Base-by-base conservation (phyloP, 192 early-diverging fungal species). In the Coemansia sp. region DNA sequence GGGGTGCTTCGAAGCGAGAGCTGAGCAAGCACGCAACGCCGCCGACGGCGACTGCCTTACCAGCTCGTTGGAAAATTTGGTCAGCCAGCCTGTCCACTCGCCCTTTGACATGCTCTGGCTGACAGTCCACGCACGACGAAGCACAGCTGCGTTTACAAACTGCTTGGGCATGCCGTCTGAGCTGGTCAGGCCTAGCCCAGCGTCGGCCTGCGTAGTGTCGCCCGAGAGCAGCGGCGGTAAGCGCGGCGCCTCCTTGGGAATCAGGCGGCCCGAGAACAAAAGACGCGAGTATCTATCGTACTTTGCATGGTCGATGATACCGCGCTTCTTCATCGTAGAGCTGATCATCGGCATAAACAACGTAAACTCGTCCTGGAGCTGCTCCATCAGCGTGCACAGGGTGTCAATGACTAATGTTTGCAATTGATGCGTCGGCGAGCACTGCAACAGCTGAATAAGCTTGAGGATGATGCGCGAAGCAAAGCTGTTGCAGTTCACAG, bases 21-120 rank as follows among this genome's bases (percentile, higher is more conserved):
- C 85, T 0, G 90, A 90, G 73, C 96, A 98, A 0, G 97, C 94
- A 32, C 97, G 85, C 11, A 98, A 87, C 3, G 97, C 92, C 50
- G 93, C 91, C 0, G 94, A 95, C 4, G 97, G 94, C 6, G 97
- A 97, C 66, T 98, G 94, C 74, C 94, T 93, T 32, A 98, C 70
- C 65, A 98, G 88, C 70, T 98, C 95, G 28, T 96, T 87, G 67
- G 90, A 91, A 64, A 98, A 87, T 33, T 93, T 86, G 30, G 91
- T 84, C 50, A 98, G 95, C 97, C 97, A 98, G 65, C 92, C 92
- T 35, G 86, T 84, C 94, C 96, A 97, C 66, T 98, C 96, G 58
- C 94, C 94, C 49, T 90, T 92, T 3, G 68, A 55, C 49, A 63
- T 32, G 23, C 46, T 52, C 58, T 64, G 66, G 28, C 39, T 59